A percentile compares a stretch with the other conserved stretches of the same genome.
phyloP scores from a whole-genome alignment of 306 rosid species.

The Casuarina cunninghamiana region DNA sequence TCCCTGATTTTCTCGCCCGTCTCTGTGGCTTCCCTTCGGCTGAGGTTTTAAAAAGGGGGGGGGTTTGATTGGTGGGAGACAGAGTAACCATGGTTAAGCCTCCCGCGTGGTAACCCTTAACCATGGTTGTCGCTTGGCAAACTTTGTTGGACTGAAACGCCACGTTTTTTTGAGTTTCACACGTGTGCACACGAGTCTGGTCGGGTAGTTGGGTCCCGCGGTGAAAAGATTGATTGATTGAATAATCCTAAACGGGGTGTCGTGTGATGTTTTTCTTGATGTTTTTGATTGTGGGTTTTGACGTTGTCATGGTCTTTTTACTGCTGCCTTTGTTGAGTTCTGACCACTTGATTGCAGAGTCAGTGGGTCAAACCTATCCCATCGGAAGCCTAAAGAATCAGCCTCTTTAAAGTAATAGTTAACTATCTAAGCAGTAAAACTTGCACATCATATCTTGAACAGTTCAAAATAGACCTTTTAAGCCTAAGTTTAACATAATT shows the following conservation, averaged over 20 bases:
- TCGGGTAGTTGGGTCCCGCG: background rate
- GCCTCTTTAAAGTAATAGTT: too few relatives aligned
- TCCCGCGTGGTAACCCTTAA: constrained; percentile 4
- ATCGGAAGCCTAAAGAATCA: too few relatives aligned
- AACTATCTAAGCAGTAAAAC: too few relatives aligned
- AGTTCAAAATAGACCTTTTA: too few relatives aligned
- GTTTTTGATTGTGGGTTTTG: background rate
- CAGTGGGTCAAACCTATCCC: background rate
- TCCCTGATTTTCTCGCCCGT: background rate
- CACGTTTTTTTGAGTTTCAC: constrained; percentile 31
- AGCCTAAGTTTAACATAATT: too few relatives aligned
- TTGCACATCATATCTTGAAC: too few relatives aligned
- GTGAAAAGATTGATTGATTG: background rate
- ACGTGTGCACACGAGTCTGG: constrained; percentile 23
- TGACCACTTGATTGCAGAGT: background rate
- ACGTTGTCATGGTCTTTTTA: background rate
- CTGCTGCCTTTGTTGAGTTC: background rate
- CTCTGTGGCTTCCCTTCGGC: constrained; percentile 34
- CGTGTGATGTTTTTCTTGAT: background rate
- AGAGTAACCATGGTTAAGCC: constrained; percentile 56
- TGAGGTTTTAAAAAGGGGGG: constrained; percentile 45
- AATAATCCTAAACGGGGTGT: background rate
- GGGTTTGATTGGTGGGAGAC: constrained; percentile 39
- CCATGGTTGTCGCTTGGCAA: constrained; percentile 33
- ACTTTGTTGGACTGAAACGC: constrained; percentile 36